These are phyloP conservation scores for Penicillium samsonianum DNA, from an alignment of 495 filamentous ascomycete species.

Conservation along the genomic window DNA sequence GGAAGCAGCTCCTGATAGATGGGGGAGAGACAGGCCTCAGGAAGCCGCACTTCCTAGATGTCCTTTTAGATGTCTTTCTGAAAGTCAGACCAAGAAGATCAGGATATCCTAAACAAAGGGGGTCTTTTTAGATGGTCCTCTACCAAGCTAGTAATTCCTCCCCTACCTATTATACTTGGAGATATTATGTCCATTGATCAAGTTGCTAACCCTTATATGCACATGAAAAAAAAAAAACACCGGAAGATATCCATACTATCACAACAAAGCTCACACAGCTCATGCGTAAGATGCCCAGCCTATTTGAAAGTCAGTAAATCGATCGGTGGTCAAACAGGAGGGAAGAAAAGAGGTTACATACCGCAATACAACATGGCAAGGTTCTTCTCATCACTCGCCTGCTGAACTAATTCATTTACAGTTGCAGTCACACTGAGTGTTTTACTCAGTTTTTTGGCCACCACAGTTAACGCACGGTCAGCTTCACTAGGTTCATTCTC, in stretches of 20 bases:
- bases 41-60: no score
- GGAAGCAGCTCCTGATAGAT: no score
- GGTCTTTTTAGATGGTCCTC: no score
- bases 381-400: slow-evolving; percentile 90
- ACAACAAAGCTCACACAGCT: neutral
- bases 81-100: no score
- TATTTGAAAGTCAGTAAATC: neutral
- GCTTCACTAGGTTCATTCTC: slow-evolving; percentile 86
- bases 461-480: slow-evolving; percentile 85
- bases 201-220: neutral
- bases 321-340: neutral
- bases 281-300: slow-evolving; percentile 8
- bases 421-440: slow-evolving; percentile 91
- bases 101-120: no score
- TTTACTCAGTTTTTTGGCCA: slow-evolving; percentile 91
- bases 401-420: slow-evolving; percentile 95
- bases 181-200: no score
- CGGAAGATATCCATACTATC: neutral
- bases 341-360: slow-evolving; percentile 41
- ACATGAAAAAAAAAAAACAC: no score
- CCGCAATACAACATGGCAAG: slow-evolving; percentile 88
- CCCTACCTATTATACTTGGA: no score
- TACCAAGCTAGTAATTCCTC: no score
- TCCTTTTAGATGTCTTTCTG: no score
- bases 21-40: no score